Conservation (phyloP, 192 early-diverging fungal species). For the Backusella sp. region DNA sequence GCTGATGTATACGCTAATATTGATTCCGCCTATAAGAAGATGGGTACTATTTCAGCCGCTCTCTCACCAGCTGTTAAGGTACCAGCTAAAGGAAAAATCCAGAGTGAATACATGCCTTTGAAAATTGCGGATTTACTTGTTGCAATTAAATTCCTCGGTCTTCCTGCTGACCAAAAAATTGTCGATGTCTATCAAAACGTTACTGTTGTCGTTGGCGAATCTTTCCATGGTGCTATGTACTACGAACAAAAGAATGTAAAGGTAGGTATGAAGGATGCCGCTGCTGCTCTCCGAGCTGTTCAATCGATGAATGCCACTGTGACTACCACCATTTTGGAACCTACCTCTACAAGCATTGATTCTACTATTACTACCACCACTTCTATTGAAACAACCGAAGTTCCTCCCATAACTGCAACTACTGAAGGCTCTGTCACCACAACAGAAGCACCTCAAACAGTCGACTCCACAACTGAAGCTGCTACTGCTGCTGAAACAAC, state of each 20-base stretch:
- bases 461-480: background rate
- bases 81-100: constrained; percentile 15
- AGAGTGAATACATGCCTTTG: background rate
- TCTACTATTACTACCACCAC: background rate
- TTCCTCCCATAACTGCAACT: background rate
- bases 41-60: constrained; percentile 6
- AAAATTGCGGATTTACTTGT: background rate
- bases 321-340: background rate
- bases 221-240: constrained; percentile 14
- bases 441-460: background rate
- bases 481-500: background rate
- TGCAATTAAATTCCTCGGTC: background rate
- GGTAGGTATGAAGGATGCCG: background rate
- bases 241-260: constrained; percentile 20
- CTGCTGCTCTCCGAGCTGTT: background rate
- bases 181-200: constrained; percentile 23
- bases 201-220: constrained; percentile 22
- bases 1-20: constrained; percentile 3
- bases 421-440: background rate
- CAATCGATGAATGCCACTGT: background rate
- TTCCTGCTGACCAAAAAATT: constrained; percentile 1
- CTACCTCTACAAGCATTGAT: background rate
- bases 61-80: constrained; percentile 15
- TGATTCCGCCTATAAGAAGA: background rate
- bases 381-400: background rate